Conservation (phyloP, 2,329 filamentous ascomycete genomes). For the Pseudopithomyces maydicus region DNA sequence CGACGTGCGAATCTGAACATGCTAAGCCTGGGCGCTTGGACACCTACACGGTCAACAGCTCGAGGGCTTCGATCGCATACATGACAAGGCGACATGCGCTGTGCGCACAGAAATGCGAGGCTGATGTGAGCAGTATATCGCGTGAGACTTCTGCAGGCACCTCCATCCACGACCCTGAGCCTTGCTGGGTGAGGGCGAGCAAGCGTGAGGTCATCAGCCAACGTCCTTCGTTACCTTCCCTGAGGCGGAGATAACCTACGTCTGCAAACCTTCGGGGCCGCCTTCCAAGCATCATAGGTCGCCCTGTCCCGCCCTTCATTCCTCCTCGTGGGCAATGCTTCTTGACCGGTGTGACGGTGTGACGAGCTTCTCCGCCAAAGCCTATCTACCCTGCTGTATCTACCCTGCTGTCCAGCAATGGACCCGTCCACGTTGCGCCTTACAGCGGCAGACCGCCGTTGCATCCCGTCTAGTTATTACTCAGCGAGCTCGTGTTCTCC, state of each 20-base stretch:
- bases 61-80: neutral
- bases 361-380: neutral
- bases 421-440: neutral
- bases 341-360: constrained; percentile 2
- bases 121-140: constrained; percentile 3
- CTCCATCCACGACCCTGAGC: neutral
- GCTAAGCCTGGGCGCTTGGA: neutral
- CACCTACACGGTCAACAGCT: neutral
- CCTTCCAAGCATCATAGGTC: neutral
- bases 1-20: neutral
- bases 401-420: neutral
- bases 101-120: neutral
- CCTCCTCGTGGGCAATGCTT: neutral
- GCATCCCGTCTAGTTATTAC: neutral
- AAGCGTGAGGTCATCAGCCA: neutral
- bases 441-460: too few relatives aligned
- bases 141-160: too few relatives aligned
- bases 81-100: neutral
- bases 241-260: neutral
- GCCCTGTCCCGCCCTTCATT: neutral
- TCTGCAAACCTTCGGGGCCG: neutral
- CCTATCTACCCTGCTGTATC: neutral
- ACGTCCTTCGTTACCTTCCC: neutral
- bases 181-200: neutral
- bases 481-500: neutral